Evolutionary conservation across 2,329 filamentous ascomycete species (phyloP).

Genomic region (Hypocreales sp.): DNA sequence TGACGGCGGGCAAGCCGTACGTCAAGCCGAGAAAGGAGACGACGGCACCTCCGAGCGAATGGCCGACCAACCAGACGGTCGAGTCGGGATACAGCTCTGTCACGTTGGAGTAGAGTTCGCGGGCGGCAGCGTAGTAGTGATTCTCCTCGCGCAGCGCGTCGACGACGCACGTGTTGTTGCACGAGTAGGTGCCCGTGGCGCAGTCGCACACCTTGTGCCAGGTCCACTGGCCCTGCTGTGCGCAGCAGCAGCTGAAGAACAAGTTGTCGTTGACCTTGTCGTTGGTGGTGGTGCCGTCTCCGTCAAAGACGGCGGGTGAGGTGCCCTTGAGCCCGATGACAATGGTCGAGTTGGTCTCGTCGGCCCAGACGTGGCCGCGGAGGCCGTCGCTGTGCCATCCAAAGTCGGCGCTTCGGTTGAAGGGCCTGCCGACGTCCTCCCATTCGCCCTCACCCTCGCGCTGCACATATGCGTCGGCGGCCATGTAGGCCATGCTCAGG

Average conservation of each 20-base stretch:
- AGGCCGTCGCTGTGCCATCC: conserved; percentile 86
- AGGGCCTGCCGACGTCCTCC: conserved; percentile 63
- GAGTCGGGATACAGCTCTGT: conserved; percentile 75
- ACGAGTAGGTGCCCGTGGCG: conserved; percentile 71
- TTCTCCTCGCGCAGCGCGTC: conserved; percentile 66
- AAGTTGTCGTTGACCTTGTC: conserved; percentile 98
- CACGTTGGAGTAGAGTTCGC: conserved; percentile 84
- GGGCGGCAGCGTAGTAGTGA: conserved; percentile 77
- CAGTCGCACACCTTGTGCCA: conserved; percentile 93
- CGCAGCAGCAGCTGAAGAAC: conserved; percentile 96
- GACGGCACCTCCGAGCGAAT: conserved; percentile 83
- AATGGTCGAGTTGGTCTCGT: conserved; percentile 71
- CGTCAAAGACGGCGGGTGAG: conserved; percentile 80
- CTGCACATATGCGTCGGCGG: conserved; percentile 75
- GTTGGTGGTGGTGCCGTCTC: conserved; percentile 91
- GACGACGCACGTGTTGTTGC: conserved; percentile 81
- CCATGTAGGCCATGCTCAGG: conserved; percentile 73
- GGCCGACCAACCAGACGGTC: conserved; percentile 78
- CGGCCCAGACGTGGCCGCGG: conserved; percentile 82
- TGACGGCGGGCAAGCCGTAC: conserved; percentile 79
- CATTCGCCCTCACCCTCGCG: conserved; percentile 60
- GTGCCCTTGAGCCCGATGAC: conserved; percentile 91
- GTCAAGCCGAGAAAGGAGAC: conserved; percentile 80
- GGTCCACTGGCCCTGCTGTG: conserved; percentile 75
- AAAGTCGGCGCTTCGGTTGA: conserved; percentile 79